Evolutionary conservation across 768 basidiomycete species (phyloP).

Genomic region (Calocybe indica): DNA sequence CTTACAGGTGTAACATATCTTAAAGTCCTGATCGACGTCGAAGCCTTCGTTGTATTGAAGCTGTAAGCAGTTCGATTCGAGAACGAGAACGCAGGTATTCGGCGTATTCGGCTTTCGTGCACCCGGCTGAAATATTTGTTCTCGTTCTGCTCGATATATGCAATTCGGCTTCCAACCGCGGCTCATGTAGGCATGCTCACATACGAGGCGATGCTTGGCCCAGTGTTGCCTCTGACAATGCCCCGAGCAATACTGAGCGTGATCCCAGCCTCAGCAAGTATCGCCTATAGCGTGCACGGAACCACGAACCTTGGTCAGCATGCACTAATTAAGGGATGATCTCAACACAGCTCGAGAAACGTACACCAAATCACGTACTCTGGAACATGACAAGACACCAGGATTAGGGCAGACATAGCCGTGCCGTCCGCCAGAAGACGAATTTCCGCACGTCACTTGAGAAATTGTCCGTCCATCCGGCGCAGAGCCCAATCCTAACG

Average conservation of each 20-base stretch:
- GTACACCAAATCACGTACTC: slow-evolving; percentile 12
- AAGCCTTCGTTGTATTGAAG: too few relatives aligned
- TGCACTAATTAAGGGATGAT: slow-evolving; percentile 1
- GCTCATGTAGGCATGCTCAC: slow-evolving; percentile 23
- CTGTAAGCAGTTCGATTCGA: too few relatives aligned
- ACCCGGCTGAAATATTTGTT: slow-evolving; percentile 9
- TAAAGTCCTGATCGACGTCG: too few relatives aligned
- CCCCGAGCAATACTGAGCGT: slow-evolving; percentile 26
- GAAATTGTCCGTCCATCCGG: slow-evolving; percentile 16
- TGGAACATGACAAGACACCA: slow-evolving; percentile 20
- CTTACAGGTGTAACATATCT: too few relatives aligned
- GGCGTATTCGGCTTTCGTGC: too few relatives aligned
- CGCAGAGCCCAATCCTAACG: slow-evolving; percentile 20
- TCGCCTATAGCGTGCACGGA: background rate
- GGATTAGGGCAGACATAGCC: slow-evolving; percentile 4
- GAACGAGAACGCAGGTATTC: too few relatives aligned
- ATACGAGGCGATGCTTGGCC: slow-evolving; percentile 27
- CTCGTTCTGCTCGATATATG: slow-evolving; percentile 20
- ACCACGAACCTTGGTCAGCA: slow-evolving; percentile 5
- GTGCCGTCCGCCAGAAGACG: background rate
- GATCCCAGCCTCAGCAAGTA: background rate
- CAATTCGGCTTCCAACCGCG: slow-evolving; percentile 28
- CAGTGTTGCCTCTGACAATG: slow-evolving; percentile 29
- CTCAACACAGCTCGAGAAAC: background rate
- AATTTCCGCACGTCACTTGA: slow-evolving; percentile 20